Evolutionary conservation across 148 eudicot genomes (phyloP).

Genomic region (Vaccinium corymbosum): DNA sequence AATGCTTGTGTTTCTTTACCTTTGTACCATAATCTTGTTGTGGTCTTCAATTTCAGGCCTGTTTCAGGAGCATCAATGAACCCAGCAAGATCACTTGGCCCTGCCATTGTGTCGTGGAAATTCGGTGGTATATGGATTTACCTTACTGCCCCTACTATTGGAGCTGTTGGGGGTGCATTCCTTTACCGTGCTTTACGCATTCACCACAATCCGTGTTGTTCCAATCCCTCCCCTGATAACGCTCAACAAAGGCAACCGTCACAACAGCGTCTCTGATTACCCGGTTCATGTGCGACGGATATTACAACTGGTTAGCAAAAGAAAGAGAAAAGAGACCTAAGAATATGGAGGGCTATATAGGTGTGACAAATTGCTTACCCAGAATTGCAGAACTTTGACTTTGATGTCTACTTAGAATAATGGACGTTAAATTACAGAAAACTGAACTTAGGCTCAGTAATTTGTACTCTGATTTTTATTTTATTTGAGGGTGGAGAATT

Average conservation of each 20-base stretch:
- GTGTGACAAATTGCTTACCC: not conserved
- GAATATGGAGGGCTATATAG: not conserved
- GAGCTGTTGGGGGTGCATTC: constrained; percentile 58
- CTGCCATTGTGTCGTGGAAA: constrained; percentile 66
- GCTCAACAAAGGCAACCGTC: constrained; percentile 3
- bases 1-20: not conserved
- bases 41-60: constrained; percentile 37
- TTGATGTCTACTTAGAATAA: not conserved
- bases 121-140: constrained; percentile 70
- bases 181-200: constrained; percentile 49
- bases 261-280: not conserved
- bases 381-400: not conserved
- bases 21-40: not conserved
- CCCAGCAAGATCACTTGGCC: constrained; percentile 86
- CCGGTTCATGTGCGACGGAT: not conserved
- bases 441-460: not conserved
- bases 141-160: constrained; percentile 56
- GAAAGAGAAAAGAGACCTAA: not conserved
- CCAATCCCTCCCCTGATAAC: constrained; percentile 14
- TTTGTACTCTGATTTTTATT: not conserved
- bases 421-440: not conserved
- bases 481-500: no score
- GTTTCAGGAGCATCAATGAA: constrained; percentile 90
- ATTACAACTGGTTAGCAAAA: not conserved
- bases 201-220: constrained; percentile 23